Base-by-base conservation (phyloP, 768 basidiomycete genomes). In the Amanita thiersii region DNA sequence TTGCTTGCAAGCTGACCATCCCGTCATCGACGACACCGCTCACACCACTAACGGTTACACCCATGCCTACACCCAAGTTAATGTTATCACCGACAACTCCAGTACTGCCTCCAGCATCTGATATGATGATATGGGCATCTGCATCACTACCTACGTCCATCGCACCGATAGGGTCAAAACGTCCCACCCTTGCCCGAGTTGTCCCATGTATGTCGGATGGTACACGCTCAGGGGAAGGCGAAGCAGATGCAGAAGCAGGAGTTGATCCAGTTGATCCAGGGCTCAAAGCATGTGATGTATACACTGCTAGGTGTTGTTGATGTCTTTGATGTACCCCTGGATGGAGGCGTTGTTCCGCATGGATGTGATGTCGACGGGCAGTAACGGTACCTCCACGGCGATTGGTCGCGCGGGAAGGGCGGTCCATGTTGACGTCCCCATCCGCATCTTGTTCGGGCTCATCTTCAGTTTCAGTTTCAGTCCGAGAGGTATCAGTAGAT, bases 391-490 rank as follows among this genome's bases (percentile, higher is more conserved):
- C 15, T 3, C 25, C 20, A 14, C 42, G 21, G 3, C 18, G 34
- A 14, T 36, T 36, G 9, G 34, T 26, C 4, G 23, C 7, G 11
- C 42, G 42, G 4, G 42, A 37, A 8, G 20, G 14, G 5, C 42
- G 33, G 37, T 64, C 65, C 58, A 72, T 69, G 37, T 70, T 67
- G 25, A 67, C 62, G 47, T 78, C 83, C 14, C 68, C 77, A 37
- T 82, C 81, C 21, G 72, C 77, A 50, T 88, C 81, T 1, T 66
- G 70, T 39, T 86, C 84, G 18, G 69, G 79, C 34, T 85, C 84
- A 37, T 84, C 83, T 55, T 92, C 86, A 0, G 84, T 81, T 60
- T 88, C 86, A 0, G 83, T 81, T 44, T 84, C 81, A 0, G 79
- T 69, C 9, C 81, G 65, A 0, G 79, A 78, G n/a, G 66, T 72